phyloP scores from a whole-genome alignment of 805 yeast species.

The Candida ulmi region DNA sequence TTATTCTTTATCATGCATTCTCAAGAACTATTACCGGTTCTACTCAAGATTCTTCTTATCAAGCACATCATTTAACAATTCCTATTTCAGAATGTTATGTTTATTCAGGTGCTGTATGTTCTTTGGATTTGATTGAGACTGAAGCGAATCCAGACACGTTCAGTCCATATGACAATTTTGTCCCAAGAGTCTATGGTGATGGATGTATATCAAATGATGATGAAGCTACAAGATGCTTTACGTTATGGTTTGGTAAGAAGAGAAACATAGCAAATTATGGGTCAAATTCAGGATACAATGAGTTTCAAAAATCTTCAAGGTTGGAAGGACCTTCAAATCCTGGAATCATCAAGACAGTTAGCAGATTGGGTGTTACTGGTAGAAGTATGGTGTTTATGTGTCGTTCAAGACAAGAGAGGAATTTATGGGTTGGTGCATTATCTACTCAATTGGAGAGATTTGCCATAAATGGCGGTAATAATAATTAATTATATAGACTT shows the following conservation, averaged over 20 bases:
- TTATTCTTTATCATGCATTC: slow-evolving; percentile 51
- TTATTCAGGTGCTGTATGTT: slow-evolving; percentile 64
- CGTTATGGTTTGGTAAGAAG: slow-evolving; percentile 77
- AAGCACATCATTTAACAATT: slow-evolving; percentile 49
- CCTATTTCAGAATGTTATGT: slow-evolving; percentile 67
- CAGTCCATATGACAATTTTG: slow-evolving; percentile 48
- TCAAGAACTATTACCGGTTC: slow-evolving; percentile 41
- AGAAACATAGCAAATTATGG: slow-evolving; percentile 32
- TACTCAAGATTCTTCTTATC: slow-evolving; percentile 42
- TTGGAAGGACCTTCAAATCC: slow-evolving; percentile 30
- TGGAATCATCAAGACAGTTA: slow-evolving; percentile 38
- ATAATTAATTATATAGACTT: neutral
- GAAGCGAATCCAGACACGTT: slow-evolving; percentile 39
- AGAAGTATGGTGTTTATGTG: slow-evolving; percentile 71
- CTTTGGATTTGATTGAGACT: slow-evolving; percentile 45
- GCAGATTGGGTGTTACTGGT: slow-evolving; percentile 62
- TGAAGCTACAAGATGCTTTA: slow-evolving; percentile 69
- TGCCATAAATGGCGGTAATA: too few species aligned
- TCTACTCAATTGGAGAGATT: slow-evolving; percentile 31
- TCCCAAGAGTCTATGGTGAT: slow-evolving; percentile 73
- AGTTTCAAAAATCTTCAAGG: slow-evolving; percentile 1
- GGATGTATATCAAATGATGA: slow-evolving; percentile 84
- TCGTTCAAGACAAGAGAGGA: slow-evolving; percentile 75
- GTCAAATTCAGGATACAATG: neutral
- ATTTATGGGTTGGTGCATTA: slow-evolving; percentile 61